Percentiles rank a stretch among this genome's conserved stretches.
Evolutionary conservation across 1,139 yeast genomes (phyloP).

Genomic region (Yueomyces sp.): DNA sequence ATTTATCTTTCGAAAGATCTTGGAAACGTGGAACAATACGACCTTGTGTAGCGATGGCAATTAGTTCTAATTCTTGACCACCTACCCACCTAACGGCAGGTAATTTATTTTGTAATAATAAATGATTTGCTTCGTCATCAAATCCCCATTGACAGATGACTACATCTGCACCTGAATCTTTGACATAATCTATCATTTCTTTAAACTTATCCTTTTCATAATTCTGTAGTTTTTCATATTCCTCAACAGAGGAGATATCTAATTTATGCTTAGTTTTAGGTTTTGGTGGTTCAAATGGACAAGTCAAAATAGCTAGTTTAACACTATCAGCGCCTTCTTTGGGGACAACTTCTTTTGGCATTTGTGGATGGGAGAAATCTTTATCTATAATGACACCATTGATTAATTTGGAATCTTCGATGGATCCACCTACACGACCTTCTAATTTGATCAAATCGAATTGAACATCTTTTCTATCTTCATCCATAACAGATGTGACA

Average conservation of each 20-base stretch:
- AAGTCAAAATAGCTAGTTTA: constrained; percentile 85
- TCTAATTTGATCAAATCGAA: constrained; percentile 92
- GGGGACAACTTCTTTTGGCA: constrained; percentile 59
- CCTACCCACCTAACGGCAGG: constrained; percentile 99
- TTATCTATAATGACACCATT: constrained; percentile 90
- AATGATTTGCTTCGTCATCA: constrained; percentile 96
- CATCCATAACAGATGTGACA: constrained; percentile 83
- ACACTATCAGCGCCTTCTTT: constrained; percentile 41
- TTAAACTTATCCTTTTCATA: constrained; percentile 85
- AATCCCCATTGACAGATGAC: constrained; percentile 99
- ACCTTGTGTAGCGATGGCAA: constrained; percentile 96
- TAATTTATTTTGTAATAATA: constrained; percentile 71
- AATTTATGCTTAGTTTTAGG: constrained; percentile 97
- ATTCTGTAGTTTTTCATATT: constrained; percentile 76
- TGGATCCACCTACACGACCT: constrained; percentile 90
- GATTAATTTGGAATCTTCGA: constrained; percentile 74
- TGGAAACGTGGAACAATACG: constrained; percentile 96
- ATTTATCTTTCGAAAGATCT: constrained; percentile 68
- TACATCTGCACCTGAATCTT: constrained; percentile 85
- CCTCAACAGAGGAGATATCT: constrained; percentile 85
- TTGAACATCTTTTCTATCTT: constrained; percentile 87
- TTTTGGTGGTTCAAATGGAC: constrained; percentile 99
- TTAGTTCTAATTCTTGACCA: constrained; percentile 88
- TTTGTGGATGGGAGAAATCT: constrained; percentile 96
- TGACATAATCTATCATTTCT: constrained; percentile 81